Evolutionary conservation across 1,284 basidiomycete species (phyloP).

Genomic region (Pyrrhoderma lamaoense): DNA sequence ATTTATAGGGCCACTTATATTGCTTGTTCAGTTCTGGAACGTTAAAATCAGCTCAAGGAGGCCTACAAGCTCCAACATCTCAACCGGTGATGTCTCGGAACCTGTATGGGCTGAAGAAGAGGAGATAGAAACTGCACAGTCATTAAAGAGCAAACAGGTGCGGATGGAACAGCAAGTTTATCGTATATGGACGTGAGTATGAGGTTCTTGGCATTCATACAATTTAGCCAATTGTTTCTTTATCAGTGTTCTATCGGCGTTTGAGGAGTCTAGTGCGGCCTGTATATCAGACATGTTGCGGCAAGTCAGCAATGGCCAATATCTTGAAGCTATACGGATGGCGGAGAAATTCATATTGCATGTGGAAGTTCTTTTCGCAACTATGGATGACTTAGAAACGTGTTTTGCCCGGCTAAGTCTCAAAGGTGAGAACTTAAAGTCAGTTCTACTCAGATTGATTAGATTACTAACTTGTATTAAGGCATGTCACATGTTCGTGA

Average conservation of each 20-base stretch:
- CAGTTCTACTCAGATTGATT: background rate
- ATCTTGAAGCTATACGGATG: slow-evolving; percentile 95
- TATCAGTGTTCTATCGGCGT: slow-evolving; percentile 83
- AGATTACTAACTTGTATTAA: slow-evolving; percentile 27
- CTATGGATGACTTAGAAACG: slow-evolving; percentile 93
- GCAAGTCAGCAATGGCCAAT: slow-evolving; percentile 94
- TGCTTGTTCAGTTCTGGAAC: slow-evolving; percentile 84
- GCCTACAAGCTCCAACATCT: slow-evolving; percentile 46
- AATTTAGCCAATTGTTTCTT: slow-evolving; percentile 5
- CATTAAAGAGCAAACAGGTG: slow-evolving; percentile 88
- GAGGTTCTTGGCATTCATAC: background rate
- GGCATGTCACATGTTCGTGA: slow-evolving; percentile 98
- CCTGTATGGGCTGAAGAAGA: slow-evolving; percentile 68
- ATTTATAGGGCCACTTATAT: too few species aligned
- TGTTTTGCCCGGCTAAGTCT: slow-evolving; percentile 77
- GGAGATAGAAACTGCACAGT: slow-evolving; percentile 66
- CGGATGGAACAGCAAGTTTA: slow-evolving; percentile 98
- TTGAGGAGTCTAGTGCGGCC: slow-evolving; percentile 98
- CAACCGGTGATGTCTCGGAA: slow-evolving; percentile 49
- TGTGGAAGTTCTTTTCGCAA: slow-evolving; percentile 95
- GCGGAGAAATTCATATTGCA: slow-evolving; percentile 98
- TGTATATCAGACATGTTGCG: slow-evolving; percentile 99
- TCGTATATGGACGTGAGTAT: slow-evolving; percentile 88
- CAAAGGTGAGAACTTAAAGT: slow-evolving; percentile 58
- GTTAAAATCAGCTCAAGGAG: slow-evolving; percentile 86